Evolutionary conservation across 2,329 filamentous ascomycete species (phyloP), one percentile per base, ranked within the genome.

Genomic region (Alternaria brassicicola): DNA sequence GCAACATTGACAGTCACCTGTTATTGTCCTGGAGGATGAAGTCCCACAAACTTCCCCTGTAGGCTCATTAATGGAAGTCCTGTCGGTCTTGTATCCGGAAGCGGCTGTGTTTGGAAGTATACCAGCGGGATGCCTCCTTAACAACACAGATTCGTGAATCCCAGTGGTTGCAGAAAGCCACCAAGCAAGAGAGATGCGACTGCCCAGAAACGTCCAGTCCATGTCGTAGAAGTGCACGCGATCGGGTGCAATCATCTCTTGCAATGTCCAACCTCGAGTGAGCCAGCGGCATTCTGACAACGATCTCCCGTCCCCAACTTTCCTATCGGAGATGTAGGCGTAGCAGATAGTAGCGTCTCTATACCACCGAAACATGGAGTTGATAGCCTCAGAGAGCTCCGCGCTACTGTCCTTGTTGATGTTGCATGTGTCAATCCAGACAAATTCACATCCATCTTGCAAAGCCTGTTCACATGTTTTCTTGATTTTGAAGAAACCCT

Each of bases 251-350:
- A 67, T 17, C 13, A 65, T 49, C 39, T 67, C 64, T 55, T 67
- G 64, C 1, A 64, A 38, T 4, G 64, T 67, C 64, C 62, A 67
- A 6, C 63, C 64, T 15, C 64, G 54, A 4, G 51, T 63, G 36
- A 67, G 59, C 64, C 64, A 67, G 10, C 56, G 47, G 23, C 61
- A 57, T 25, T 55, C 3, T 15, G 30, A 35, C 10, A 55, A 17
- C 1, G 43, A 15, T 0, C 2, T 0, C 0, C 2, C 30, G 1
- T 28, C 10, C 6, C 21, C 10, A 15, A 2, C 2, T 3, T 0
- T 15, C 7, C 53, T n/a, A 43, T 67, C 63, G 4, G 36, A 36
- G 0, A 67, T 53, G 15, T 59, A 67, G 0, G 48, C 63, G 41
- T 59, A 66, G 31, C 65, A 67, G 8, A 59, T 52, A 13, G 30